A percentile compares a stretch with the other conserved stretches of the same genome.
Conservation (phyloP, 108 stramenopile genomes). For the Cyclotella sp. region DNA sequence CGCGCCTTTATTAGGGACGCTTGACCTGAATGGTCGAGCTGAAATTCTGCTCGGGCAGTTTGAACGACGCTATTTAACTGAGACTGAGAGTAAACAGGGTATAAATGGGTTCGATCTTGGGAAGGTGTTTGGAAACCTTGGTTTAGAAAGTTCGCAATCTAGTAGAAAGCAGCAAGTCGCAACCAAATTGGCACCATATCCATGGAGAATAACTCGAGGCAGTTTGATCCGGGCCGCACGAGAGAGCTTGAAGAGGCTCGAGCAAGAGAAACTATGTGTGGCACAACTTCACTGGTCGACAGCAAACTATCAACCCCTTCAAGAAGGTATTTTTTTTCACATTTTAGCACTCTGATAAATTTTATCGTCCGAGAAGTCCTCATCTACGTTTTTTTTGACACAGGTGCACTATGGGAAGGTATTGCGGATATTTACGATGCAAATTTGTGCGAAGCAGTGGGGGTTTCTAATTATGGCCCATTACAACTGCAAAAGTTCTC, state of each 20-base stretch:
- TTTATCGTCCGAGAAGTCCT: background rate
- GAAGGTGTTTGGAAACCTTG: conserved; percentile 30
- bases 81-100: conserved; percentile 26
- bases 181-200: conserved; percentile 89
- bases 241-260: conserved; percentile 67
- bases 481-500: conserved; percentile 66
- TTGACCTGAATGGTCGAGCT: conserved; percentile 85
- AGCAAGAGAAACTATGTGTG: conserved; percentile 78
- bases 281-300: conserved; percentile 89
- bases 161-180: conserved; percentile 76
- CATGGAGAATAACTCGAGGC: conserved; percentile 78
- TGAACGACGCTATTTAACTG: conserved; percentile 72
- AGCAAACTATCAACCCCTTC: conserved; percentile 83
- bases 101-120: conserved; percentile 34
- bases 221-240: conserved; percentile 71
- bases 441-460: conserved; percentile 81
- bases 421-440: conserved; percentile 81
- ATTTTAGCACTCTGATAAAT: background rate
- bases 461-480: conserved; percentile 84
- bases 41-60: conserved; percentile 81
- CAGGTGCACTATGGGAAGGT: conserved; percentile 81
- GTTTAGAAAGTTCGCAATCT: conserved; percentile 1
- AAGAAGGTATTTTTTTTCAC: conserved; percentile 53
- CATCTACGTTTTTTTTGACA: background rate
- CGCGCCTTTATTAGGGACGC: conserved; percentile 42